A percentile compares a stretch with the other conserved stretches of the same genome.
These are phyloP conservation scores for Cladosporium sp. DNA, from an alignment of 2,329 filamentous ascomycete genomes.

Conservation along the genomic window DNA sequence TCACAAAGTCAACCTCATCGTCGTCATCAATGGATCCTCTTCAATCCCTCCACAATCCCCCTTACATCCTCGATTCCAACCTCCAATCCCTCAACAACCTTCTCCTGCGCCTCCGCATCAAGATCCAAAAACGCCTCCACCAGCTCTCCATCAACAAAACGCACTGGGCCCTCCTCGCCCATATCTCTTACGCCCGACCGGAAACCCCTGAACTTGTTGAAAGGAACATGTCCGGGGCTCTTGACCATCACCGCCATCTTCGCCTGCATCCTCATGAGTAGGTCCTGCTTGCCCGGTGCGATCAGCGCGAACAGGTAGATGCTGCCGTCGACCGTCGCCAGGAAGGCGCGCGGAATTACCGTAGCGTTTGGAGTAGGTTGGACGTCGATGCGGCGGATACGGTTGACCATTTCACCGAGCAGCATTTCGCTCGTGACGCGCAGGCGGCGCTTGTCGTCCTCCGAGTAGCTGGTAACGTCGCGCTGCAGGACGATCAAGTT, in stretches of 20 bases:
- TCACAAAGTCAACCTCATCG: background rate
- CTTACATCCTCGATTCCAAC: slow-evolving; percentile 57
- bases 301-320: slow-evolving; percentile 89
- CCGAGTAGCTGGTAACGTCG: slow-evolving; percentile 70
- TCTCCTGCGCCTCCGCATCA: slow-evolving; percentile 57
- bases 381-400: slow-evolving; percentile 73
- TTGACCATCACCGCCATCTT: slow-evolving; percentile 66
- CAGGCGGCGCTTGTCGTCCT: slow-evolving; percentile 70
- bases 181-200: slow-evolving; percentile 66
- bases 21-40: slow-evolving; percentile 19
- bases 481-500: slow-evolving; percentile 80
- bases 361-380: slow-evolving; percentile 63
- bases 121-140: slow-evolving; percentile 81
- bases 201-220: slow-evolving; percentile 80
- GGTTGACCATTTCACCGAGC: slow-evolving; percentile 91
- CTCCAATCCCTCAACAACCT: slow-evolving; percentile 52
- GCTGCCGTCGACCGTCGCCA: slow-evolving; percentile 87
- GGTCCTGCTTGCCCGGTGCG: slow-evolving; percentile 67
- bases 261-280: slow-evolving; percentile 78
- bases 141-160: slow-evolving; percentile 91
- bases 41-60: slow-evolving; percentile 57
- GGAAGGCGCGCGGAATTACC: slow-evolving; percentile 78
- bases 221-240: slow-evolving; percentile 71
- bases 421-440: slow-evolving; percentile 78
- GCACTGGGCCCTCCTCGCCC: slow-evolving; percentile 68